phyloP scores from a whole-genome alignment of 352 stramenopile genomes.

The Globisporangium splendens region DNA sequence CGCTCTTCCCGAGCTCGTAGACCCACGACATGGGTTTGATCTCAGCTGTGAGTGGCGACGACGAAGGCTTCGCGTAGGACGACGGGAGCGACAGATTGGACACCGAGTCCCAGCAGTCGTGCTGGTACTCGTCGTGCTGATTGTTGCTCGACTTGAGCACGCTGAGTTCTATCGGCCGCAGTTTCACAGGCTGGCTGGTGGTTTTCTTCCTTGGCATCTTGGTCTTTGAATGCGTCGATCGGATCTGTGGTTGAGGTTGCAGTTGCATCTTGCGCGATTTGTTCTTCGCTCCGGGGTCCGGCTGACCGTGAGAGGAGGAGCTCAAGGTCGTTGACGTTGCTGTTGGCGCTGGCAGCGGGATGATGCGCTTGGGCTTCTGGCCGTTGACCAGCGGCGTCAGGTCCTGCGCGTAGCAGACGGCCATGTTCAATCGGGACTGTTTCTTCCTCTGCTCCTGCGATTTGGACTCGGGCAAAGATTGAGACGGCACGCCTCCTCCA shows the following conservation, averaged over 20 bases:
- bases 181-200: conserved; percentile 13
- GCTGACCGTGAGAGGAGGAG: no score
- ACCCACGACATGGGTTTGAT: conserved; percentile 63
- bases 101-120: not conserved
- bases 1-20: conserved; percentile 36
- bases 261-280: conserved; percentile 11
- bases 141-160: conserved; percentile 19
- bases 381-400: conserved; percentile 53
- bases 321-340: not conserved
- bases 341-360: conserved; percentile 4
- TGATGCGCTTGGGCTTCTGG: conserved; percentile 32
- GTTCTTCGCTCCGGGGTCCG: no score
- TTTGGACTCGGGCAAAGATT: not conserved
- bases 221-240: conserved; percentile 4
- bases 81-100: not conserved
- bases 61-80: conserved; percentile 1
- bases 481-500: no score
- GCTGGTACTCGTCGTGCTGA: conserved; percentile 24
- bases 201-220: conserved; percentile 1
- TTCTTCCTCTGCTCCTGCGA: conserved; percentile 29
- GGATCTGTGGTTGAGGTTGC: conserved; percentile 2
- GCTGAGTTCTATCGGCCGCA: conserved; percentile 19
- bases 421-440: conserved; percentile 20
- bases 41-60: conserved; percentile 45
- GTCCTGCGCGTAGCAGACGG: conserved; percentile 62